These are phyloP conservation scores for Lasiodiplodia theobromae DNA, from an alignment of 2,329 filamentous ascomycete genomes.

Conservation along the genomic window DNA sequence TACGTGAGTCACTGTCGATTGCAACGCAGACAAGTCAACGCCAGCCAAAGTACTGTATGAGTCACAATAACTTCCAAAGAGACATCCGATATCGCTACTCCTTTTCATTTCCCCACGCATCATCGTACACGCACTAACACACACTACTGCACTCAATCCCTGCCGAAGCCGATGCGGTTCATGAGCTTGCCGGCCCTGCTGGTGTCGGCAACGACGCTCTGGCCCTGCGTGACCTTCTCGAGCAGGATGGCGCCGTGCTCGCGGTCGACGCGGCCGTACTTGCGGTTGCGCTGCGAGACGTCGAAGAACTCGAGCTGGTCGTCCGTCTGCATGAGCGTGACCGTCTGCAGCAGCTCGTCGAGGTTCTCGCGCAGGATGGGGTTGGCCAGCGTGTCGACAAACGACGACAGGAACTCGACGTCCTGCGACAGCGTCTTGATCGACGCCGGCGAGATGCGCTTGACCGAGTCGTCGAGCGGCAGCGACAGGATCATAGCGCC, in stretches of 20 bases:
- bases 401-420: conserved; percentile 81
- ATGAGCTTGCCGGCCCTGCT: conserved; percentile 22
- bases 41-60: background rate
- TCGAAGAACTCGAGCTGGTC: conserved; percentile 99
- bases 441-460: conserved; percentile 85
- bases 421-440: conserved; percentile 83
- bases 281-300: conserved; percentile 85
- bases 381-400: conserved; percentile 86
- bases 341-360: conserved; percentile 92
- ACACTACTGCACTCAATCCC: background rate
- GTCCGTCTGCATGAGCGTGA: conserved; percentile 82
- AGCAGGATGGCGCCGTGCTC: conserved; percentile 85
- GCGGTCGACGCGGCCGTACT: conserved; percentile 91
- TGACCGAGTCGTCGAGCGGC: conserved; percentile 79
- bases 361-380: conserved; percentile 88
- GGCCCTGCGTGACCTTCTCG: conserved; percentile 68
- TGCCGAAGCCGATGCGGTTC: conserved; percentile 25
- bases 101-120: background rate
- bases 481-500: conserved; percentile 84
- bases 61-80: background rate
- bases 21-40: background rate
- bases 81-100: background rate
- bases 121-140: background rate
- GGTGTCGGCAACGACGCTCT: conserved; percentile 12
- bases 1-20: background rate